Evolutionary conservation across 202 grass and related monocot genomes (phyloP).

Genomic region (Brachypodium distachyon): DNA sequence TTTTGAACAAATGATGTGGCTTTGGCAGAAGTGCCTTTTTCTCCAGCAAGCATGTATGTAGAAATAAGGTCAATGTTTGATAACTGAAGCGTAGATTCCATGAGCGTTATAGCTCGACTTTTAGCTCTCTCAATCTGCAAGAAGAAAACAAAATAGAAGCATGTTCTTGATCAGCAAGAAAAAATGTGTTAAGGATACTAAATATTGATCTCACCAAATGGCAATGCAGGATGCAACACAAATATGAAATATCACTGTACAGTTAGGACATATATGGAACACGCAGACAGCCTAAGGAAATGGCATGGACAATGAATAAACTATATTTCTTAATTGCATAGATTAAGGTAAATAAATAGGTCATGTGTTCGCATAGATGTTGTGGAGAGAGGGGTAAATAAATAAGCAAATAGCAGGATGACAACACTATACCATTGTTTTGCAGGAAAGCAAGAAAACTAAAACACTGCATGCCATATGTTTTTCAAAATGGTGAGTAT

Average conservation of each 20-base stretch:
- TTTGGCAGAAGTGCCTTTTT: constrained; percentile 36
- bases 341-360: neutral
- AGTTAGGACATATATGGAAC: neutral
- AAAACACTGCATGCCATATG: neutral
- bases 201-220: neutral
- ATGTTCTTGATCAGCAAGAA: neutral
- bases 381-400: neutral
- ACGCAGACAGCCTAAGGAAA: neutral
- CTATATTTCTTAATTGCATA: neutral
- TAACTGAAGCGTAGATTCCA: constrained; percentile 76
- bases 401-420: neutral
- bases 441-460: neutral
- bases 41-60: constrained; percentile 63
- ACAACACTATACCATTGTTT: neutral
- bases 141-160: constrained; percentile 2
- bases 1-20: constrained; percentile 64
- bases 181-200: neutral
- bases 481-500: neutral
- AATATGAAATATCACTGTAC: neutral
- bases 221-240: neutral
- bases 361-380: neutral
- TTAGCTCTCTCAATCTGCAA: constrained; percentile 90
- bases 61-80: constrained; percentile 94
- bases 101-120: constrained; percentile 57
- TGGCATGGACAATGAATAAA: neutral